phyloP scores from a whole-genome alignment of 495 filamentous ascomycete genomes.

The Cetradonia linearis region DNA sequence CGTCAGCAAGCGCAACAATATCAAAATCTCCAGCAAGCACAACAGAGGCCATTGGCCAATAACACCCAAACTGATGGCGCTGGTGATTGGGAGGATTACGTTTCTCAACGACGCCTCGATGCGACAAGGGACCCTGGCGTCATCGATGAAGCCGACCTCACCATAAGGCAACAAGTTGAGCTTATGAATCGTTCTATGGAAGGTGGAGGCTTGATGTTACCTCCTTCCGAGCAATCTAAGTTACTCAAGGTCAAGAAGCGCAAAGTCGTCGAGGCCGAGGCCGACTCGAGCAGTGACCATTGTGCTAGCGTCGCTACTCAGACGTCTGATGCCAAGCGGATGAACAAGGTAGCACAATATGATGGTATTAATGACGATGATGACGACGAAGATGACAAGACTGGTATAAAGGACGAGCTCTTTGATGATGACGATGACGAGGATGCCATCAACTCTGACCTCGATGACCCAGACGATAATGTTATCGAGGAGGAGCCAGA shows the following conservation, averaged over 20 bases:
- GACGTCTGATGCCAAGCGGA: not conserved
- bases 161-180: slow-evolving; percentile 57
- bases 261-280: slow-evolving; percentile 24
- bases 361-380: slow-evolving; percentile 53
- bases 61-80: slow-evolving; percentile 66
- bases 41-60: slow-evolving; percentile 31
- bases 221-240: slow-evolving; percentile 36
- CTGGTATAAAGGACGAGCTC: slow-evolving; percentile 43
- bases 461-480: slow-evolving; percentile 88
- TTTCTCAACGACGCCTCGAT: slow-evolving; percentile 43
- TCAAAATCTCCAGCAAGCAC: slow-evolving; percentile 39
- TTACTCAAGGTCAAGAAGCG: slow-evolving; percentile 24
- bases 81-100: slow-evolving; percentile 52
- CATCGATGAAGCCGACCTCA: slow-evolving; percentile 20
- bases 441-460: slow-evolving; percentile 96
- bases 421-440: slow-evolving; percentile 53
- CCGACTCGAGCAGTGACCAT: slow-evolving; percentile 15
- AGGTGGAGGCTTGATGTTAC: slow-evolving; percentile 72
- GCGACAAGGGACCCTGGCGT: slow-evolving; percentile 25
- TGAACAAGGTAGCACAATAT: slow-evolving; percentile 35
- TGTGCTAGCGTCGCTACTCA: slow-evolving; percentile 7
- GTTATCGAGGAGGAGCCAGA: slow-evolving; percentile 68
- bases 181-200: slow-evolving; percentile 60
- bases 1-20: slow-evolving; percentile 38
- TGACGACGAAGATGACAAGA: slow-evolving; percentile 43